Percentiles rank a stretch among this genome's conserved stretches.
phyloP scores from a whole-genome alignment of 2,329 filamentous ascomycete genomes.

The Neonectria punicea region DNA sequence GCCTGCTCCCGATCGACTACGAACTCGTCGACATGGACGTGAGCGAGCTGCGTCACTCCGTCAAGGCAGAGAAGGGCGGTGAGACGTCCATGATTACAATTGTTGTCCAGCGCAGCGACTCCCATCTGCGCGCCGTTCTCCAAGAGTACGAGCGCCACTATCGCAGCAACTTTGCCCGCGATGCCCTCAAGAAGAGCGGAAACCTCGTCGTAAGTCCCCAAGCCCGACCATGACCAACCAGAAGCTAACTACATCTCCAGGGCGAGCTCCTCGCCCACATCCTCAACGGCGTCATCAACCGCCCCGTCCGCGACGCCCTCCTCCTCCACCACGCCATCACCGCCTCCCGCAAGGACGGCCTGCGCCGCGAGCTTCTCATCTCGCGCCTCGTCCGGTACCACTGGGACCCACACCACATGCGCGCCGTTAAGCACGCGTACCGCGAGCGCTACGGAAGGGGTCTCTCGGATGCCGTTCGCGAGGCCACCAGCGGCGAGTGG shows the following conservation, averaged over 20 bases:
- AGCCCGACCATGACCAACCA: background rate
- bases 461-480: conserved; percentile 81
- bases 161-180: conserved; percentile 84
- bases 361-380: conserved; percentile 87
- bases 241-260: conserved; percentile 57
- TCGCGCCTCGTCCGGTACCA: conserved; percentile 88
- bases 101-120: conserved; percentile 81
- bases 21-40: conserved; percentile 77
- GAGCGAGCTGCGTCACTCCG: conserved; percentile 72
- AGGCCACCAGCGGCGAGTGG: conserved; percentile 81
- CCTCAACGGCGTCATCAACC: conserved; percentile 96
- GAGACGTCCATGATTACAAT: conserved; percentile 90
- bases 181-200: conserved; percentile 86
- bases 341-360: conserved; percentile 73
- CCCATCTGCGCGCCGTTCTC: conserved; percentile 83
- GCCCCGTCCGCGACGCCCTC: conserved; percentile 90
- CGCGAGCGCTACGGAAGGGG: conserved; percentile 78
- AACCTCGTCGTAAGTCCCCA: conserved; percentile 86
- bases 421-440: conserved; percentile 82
- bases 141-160: conserved; percentile 79
- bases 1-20: conserved; percentile 65
- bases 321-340: conserved; percentile 91
- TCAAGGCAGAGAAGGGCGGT: conserved; percentile 81
- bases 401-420: conserved; percentile 89
- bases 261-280: conserved; percentile 95